A percentile compares a stretch with the other conserved stretches of the same genome.
phyloP scores from a whole-genome alignment of 2,329 filamentous ascomycete species.

The Remersonia thermophila region DNA sequence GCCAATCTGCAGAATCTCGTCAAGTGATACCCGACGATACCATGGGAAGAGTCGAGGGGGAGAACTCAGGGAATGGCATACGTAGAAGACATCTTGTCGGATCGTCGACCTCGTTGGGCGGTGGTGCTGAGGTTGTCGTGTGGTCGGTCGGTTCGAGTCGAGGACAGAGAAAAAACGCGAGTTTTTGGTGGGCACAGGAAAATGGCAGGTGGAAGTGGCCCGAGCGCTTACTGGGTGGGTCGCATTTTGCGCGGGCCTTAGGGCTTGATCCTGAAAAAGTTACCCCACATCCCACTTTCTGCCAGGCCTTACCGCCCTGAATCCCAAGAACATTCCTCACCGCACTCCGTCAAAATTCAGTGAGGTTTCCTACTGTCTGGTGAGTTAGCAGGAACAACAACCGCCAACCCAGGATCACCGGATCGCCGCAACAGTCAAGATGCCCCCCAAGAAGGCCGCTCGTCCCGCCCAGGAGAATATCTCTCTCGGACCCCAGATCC shows the following conservation, averaged over 20 bases:
- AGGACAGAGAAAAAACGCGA: conserved; percentile 4
- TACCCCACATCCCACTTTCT: conserved; percentile 11
- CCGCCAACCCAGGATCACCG: conserved; percentile 15
- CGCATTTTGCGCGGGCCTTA: conserved; percentile 11
- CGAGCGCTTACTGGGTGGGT: conserved; percentile 7
- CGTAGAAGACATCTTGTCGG: conserved; percentile 26
- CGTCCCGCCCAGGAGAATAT: conserved; percentile 91
- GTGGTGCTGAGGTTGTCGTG: conserved; percentile 18
- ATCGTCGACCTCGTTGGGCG: conserved; percentile 19
- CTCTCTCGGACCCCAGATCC: conserved; percentile 90
- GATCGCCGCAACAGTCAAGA: conserved; percentile 40
- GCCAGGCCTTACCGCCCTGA: conserved; percentile 16
- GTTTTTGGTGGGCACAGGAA: conserved; percentile 10
- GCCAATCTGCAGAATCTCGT: conserved; percentile 55
- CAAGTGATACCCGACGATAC: conserved; percentile 18
- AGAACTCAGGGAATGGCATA: conserved; percentile 15
- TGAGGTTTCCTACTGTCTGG: conserved; percentile 9
- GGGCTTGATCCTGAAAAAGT: conserved; percentile 15
- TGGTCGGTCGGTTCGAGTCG: conserved; percentile 5
- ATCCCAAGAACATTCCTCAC: conserved; percentile 15
- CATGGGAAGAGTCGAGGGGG: conserved; percentile 10
- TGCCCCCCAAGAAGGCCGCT: conserved; percentile 88
- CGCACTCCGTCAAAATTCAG: conserved; percentile 16
- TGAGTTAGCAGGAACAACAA: conserved; percentile 19
- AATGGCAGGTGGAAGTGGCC: conserved; percentile 5